A percentile compares a stretch with the other conserved stretches of the same genome.
Conservation (phyloP, 2,329 filamentous ascomycete genomes). For the Chaetomium strumarium region DNA sequence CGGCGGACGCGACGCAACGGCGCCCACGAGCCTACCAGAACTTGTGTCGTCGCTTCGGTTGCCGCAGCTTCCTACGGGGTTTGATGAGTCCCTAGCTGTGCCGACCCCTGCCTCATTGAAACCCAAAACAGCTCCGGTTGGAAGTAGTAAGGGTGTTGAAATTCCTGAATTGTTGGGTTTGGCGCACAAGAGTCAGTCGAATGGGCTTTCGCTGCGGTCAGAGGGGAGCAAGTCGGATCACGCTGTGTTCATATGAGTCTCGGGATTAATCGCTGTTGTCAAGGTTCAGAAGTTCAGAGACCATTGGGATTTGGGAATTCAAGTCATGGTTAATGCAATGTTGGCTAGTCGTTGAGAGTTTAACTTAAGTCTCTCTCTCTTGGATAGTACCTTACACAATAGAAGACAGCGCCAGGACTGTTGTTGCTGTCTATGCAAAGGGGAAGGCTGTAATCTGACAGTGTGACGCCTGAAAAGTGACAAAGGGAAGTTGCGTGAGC, state of each 20-base stretch:
- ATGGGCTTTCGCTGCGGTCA: constrained; percentile 9
- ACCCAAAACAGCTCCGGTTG: background rate
- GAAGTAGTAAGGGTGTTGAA: too few relatives aligned
- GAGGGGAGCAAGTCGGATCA: constrained; percentile 19
- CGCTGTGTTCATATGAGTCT: constrained; percentile 17
- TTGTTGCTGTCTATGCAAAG: too few relatives aligned
- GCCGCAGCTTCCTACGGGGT: background rate
- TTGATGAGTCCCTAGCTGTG: background rate
- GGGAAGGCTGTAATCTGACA: too few relatives aligned
- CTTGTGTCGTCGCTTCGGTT: background rate
- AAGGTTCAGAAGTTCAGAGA: too few relatives aligned
- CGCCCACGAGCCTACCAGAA: background rate
- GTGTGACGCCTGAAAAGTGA: too few relatives aligned
- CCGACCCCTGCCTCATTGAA: background rate
- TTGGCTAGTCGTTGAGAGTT: too few relatives aligned
- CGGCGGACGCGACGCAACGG: background rate
- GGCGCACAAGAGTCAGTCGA: constrained; percentile 3
- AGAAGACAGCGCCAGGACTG: too few relatives aligned
- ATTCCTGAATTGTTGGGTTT: background rate
- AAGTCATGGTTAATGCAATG: too few relatives aligned
- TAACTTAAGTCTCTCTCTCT: too few relatives aligned
- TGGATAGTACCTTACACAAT: background rate
- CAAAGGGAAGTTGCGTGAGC: too few relatives aligned
- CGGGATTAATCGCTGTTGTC: too few relatives aligned
- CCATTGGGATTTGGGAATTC: too few relatives aligned